Evolutionary conservation across 495 filamentous ascomycete species (phyloP), one percentile per base, ranked within the genome.

Genomic region (Penicillium canariense): DNA sequence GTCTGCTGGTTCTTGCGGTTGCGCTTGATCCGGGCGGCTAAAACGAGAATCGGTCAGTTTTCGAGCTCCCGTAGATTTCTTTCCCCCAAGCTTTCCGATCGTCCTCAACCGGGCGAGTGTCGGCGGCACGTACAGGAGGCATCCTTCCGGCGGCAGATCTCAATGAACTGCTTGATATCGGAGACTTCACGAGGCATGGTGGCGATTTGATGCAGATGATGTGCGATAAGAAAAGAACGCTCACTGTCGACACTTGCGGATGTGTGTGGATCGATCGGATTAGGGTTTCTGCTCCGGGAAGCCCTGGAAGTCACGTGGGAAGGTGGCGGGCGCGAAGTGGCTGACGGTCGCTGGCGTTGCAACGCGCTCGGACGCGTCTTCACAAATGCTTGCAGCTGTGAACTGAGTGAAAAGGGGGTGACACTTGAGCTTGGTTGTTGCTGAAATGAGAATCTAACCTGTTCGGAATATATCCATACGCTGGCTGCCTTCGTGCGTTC

Each of bases 81-180:
- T 36, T 23, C 25, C 12, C 17, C 43, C 25, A 12, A 46, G 22
- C 20, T 30, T 28, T 18, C 32, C 38, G 28, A 27, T 31, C 43
- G 18, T 40, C 42, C 47, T 42, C 38, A 20, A 20, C 3, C n/a
- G 27, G 44, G 34, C 15, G 11, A 36, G 26, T 32, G 28, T 30
- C 11, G 40, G 43, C 32, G 38, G 22, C 36, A 87, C 84, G 57
- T 87, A 96, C 92, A 96, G 68, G 89, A 91, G 69, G 95, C 94
- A 84, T 99, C 94, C 79, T 94, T 94, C 69, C 94, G 88, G 77
- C 92, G 86, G 88, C 90, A 96, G 82, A 97, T 93, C 89, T 99
- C 95, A 79, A 99, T 95, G 87, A 99, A 99, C 82, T 96, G 79
- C 90, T 97, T 99, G 87, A 99, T 97, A 69, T 97, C 95, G 69